Evolutionary conservation across 2,329 filamentous ascomycete genomes (phyloP).

Genomic region (Apiospora saccharicola): DNA sequence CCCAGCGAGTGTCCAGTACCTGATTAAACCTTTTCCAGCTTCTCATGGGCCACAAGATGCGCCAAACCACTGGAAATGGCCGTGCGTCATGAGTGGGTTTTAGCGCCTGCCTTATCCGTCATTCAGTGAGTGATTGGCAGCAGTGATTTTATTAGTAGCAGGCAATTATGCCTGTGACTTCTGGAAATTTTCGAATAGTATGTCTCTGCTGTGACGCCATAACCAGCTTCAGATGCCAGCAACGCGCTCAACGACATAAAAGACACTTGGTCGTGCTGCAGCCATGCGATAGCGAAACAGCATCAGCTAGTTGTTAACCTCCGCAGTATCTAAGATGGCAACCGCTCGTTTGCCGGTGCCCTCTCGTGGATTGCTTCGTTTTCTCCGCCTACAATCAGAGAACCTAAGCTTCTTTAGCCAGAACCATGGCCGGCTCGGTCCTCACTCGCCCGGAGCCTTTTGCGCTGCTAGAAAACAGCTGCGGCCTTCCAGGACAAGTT

Average conservation of each 20-base stretch:
- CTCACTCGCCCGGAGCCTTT: slow-evolving; percentile 30
- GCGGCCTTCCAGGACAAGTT: slow-evolving; percentile 4
- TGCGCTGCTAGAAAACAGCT: slow-evolving; percentile 31
- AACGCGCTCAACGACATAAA: not conserved
- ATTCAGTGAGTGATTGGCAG: not conserved
- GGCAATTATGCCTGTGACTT: not conserved
- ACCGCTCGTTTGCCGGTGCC: slow-evolving; percentile 55
- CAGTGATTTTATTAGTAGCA: not conserved
- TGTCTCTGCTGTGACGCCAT: slow-evolving; percentile 17
- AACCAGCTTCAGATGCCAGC: slow-evolving; percentile 2
- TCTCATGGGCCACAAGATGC: not conserved
- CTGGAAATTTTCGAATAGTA: slow-evolving; percentile 12
- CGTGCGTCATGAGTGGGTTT: slow-evolving; percentile 14
- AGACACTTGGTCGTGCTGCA: not conserved
- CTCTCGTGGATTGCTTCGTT: slow-evolving; percentile 70
- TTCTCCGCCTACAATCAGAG: slow-evolving; percentile 75
- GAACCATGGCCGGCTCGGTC: slow-evolving; percentile 39
- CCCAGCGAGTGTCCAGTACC: not conserved
- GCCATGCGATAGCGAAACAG: slow-evolving; percentile 6
- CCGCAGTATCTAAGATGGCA: slow-evolving; percentile 49
- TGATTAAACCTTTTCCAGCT: not conserved
- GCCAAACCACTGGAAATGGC: not conserved
- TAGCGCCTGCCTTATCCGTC: slow-evolving; percentile 15
- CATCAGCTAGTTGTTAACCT: not conserved
- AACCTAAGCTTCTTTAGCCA: slow-evolving; percentile 59